Evolutionary conservation across 805 yeast genomes (phyloP).

Genomic region (Nakazawaea ernobii): DNA sequence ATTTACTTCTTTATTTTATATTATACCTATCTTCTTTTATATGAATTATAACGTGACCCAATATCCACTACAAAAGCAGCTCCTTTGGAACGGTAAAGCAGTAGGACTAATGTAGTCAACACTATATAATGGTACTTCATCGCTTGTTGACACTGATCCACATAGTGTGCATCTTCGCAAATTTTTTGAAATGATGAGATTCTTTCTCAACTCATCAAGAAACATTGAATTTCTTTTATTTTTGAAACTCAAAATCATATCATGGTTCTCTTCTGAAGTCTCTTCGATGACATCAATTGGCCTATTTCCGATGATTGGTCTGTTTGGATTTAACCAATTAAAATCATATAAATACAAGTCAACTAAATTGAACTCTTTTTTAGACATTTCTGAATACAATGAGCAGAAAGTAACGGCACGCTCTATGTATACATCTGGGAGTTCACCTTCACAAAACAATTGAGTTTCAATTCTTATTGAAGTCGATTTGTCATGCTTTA

Average conservation of each 20-base stretch:
- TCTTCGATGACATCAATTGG: not conserved
- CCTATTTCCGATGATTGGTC: not conserved
- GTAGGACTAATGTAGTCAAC: conserved; percentile 18
- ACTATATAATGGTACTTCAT: conserved; percentile 24
- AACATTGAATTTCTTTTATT: conserved; percentile 11
- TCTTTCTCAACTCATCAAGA: conserved; percentile 27
- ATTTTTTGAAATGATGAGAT: conserved; percentile 22
- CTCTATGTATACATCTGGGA: conserved; percentile 35
- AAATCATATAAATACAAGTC: conserved; percentile 60
- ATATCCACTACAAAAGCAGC: conserved; percentile 73
- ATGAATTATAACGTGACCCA: conserved; percentile 47
- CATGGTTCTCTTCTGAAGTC: conserved; percentile 18
- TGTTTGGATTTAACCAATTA: conserved; percentile 49
- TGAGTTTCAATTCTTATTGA: conserved; percentile 53
- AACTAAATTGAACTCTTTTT: conserved; percentile 42
- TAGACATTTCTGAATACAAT: conserved; percentile 36
- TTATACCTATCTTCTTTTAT: conserved; percentile 2
- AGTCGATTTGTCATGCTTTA: conserved; percentile 31
- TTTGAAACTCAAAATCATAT: conserved; percentile 1
- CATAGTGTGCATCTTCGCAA: conserved; percentile 47
- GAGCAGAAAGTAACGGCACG: conserved; percentile 39
- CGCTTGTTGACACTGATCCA: conserved; percentile 38
- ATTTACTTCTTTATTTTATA: conserved; percentile 4
- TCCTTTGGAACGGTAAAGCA: conserved; percentile 65
- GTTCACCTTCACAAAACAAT: conserved; percentile 53